Evolutionary conservation across 345 rosid genomes (phyloP).

Genomic region (Microcos paniculata): DNA sequence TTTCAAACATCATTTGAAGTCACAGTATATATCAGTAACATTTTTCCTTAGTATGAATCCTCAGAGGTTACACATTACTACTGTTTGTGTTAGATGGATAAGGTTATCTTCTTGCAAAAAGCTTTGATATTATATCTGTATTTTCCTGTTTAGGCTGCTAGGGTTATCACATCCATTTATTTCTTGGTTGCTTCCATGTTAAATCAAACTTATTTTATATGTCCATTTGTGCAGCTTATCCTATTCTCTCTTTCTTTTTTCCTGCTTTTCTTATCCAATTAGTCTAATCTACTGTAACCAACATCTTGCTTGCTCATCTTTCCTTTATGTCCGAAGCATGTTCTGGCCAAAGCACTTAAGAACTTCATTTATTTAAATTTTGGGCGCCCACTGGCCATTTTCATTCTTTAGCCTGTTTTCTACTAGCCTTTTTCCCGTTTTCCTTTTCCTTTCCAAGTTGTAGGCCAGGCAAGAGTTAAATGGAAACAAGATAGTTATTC

Average conservation of each 20-base stretch:
- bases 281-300: background rate
- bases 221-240: background rate
- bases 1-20: too few species aligned
- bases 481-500: background rate
- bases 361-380: background rate
- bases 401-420: background rate
- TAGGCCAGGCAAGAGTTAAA: background rate
- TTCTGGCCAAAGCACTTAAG: background rate
- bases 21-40: too few species aligned
- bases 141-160: background rate
- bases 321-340: background rate
- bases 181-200: background rate
- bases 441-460: background rate
- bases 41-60: too few species aligned
- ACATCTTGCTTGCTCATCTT: background rate
- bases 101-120: background rate
- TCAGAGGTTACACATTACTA: too few species aligned
- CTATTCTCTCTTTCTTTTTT: background rate
- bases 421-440: slow-evolving; percentile 5
- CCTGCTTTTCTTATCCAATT: background rate
- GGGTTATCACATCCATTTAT: background rate
- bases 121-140: background rate
- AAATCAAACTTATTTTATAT: background rate
- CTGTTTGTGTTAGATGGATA: background rate
- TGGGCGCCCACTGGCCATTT: background rate